These are phyloP conservation scores for Trichophaea hybrida DNA, from an alignment of 2,329 filamentous ascomycete genomes.

Conservation along the genomic window DNA sequence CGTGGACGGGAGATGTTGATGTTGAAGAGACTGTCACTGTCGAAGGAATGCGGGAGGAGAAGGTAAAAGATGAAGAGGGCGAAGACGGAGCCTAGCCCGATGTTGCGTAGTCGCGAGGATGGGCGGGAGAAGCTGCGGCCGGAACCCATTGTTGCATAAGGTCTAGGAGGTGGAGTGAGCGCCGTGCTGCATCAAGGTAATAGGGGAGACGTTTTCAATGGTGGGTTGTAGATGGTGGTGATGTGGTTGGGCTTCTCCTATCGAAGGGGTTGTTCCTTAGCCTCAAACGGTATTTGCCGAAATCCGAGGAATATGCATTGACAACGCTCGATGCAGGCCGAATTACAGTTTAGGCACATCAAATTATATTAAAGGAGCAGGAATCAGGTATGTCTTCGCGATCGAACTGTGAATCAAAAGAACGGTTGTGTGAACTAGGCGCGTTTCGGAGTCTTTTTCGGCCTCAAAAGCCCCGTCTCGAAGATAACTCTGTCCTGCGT, in stretches of 20 bases:
- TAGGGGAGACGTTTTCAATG: background rate
- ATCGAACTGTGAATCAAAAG: too few relatives aligned
- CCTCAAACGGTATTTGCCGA: too few relatives aligned
- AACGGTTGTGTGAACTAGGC: too few relatives aligned
- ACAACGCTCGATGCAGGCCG: too few relatives aligned
- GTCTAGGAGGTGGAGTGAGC: background rate
- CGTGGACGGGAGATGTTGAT: background rate
- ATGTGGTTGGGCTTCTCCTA: background rate
- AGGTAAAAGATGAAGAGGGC: background rate
- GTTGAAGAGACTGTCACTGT: background rate
- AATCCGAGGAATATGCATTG: too few relatives aligned
- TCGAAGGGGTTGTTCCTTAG: too few relatives aligned
- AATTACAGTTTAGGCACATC: too few relatives aligned
- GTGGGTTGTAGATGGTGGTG: background rate
- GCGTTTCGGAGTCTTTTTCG: too few relatives aligned
- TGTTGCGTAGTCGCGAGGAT: background rate
- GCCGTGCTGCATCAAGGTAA: background rate
- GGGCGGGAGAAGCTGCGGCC: conserved; percentile 2
- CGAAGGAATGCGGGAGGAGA: background rate
- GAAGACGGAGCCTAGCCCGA: background rate
- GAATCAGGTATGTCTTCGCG: too few relatives aligned
- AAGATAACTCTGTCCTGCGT: too few relatives aligned
- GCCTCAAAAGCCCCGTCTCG: too few relatives aligned
- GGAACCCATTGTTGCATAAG: background rate
- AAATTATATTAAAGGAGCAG: too few relatives aligned